Conservation (phyloP, 805 yeast genomes). For the Lipomyces spencermartinsiae region DNA sequence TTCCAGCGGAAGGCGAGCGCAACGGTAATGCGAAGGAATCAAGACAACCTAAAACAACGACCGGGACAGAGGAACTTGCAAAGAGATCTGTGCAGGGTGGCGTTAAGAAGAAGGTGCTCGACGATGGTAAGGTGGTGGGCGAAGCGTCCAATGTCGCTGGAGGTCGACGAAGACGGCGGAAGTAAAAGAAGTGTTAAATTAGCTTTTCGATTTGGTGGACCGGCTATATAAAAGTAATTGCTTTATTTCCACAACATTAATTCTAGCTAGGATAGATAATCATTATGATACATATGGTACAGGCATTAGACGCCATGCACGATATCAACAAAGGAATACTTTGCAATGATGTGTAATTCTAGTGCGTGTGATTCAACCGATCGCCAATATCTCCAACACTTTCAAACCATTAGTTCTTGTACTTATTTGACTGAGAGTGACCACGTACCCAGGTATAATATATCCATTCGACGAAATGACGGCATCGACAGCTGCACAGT, state of each 20-base stretch:
- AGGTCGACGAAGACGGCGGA: conserved; percentile 34
- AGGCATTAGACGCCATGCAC: too few species aligned
- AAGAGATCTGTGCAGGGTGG: neutral
- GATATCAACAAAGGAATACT: too few species aligned
- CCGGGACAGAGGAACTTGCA: conserved; percentile 6
- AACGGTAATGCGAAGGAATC: conserved; percentile 29
- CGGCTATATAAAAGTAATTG: neutral
- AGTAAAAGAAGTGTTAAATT: neutral
- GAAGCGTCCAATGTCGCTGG: conserved; percentile 36
- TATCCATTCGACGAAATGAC: conserved; percentile 41
- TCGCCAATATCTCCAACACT: conserved; percentile 47
- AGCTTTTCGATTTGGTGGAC: neutral
- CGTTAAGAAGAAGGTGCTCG: conserved; percentile 14
- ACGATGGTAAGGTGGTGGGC: conserved; percentile 29
- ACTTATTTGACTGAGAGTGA: conserved; percentile 4
- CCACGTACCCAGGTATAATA: conserved; percentile 44
- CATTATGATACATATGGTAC: neutral
- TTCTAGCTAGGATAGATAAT: neutral
- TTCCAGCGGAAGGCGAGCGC: conserved; percentile 8
- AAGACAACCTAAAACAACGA: conserved; percentile 29
- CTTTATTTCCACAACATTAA: neutral
- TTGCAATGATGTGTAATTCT: neutral
- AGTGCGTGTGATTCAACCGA: conserved; percentile 38
- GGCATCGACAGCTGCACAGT: conserved; percentile 43
- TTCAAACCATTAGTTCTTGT: neutral